Percentiles rank a stretch among this genome's conserved stretches.
These are phyloP conservation scores for Sphaceloma murrayae DNA, from an alignment of 2,329 filamentous ascomycete genomes.

Conservation along the genomic window DNA sequence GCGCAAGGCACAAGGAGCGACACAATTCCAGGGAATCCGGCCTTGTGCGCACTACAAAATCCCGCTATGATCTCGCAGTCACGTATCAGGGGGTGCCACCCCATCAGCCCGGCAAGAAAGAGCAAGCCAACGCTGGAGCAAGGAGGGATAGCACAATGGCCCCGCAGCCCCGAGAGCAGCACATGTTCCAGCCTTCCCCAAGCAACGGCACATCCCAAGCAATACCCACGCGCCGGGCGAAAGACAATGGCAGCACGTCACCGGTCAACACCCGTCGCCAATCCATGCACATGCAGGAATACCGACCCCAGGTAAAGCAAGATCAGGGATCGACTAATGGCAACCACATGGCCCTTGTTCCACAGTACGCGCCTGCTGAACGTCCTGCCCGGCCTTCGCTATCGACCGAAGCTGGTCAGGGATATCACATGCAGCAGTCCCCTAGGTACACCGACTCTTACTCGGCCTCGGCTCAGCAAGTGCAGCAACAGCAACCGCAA, in stretches of 20 bases:
- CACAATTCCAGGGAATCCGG: conserved; percentile 58
- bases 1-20: conserved; percentile 53
- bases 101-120: background rate
- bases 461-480: background rate
- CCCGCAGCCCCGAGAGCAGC: background rate
- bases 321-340: background rate
- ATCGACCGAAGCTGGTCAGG: background rate
- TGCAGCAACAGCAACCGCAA: background rate
- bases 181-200: background rate
- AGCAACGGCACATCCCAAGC: background rate
- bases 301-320: conserved; percentile 1
- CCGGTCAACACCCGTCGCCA: conserved; percentile 2
- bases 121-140: background rate
- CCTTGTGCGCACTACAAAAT: conserved; percentile 31
- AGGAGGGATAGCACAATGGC: conserved; percentile 15
- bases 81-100: conserved; percentile 9
- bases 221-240: background rate
- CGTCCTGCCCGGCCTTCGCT: background rate
- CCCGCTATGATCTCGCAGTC: conserved; percentile 6
- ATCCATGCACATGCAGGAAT: conserved; percentile 8
- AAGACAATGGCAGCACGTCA: background rate
- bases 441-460: background rate
- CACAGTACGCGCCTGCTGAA: conserved; percentile 1
- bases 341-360: conserved; percentile 3
- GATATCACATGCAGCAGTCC: background rate